phyloP scores from a whole-genome alignment of 78 protist species.

The Speleostelium caveatum region DNA sequence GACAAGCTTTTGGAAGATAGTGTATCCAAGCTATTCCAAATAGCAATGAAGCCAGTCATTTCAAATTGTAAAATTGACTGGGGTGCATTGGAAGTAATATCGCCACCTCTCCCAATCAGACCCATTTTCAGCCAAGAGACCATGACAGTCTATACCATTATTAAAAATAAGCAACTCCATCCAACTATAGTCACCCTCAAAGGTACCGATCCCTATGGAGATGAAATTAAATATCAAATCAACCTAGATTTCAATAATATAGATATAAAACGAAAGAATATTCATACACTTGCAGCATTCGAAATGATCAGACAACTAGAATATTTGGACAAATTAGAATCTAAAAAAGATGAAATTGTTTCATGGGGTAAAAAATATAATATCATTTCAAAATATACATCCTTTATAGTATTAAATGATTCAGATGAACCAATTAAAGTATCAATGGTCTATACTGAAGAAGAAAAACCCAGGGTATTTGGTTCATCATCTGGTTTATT shows the following conservation, averaged over 20 bases:
- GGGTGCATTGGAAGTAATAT: not conserved
- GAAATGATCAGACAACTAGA: slow-evolving; percentile 31
- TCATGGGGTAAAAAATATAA: slow-evolving; percentile 4
- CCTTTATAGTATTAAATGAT: slow-evolving; percentile 22
- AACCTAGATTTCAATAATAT: not conserved
- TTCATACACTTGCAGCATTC: slow-evolving; percentile 39
- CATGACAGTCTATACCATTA: slow-evolving; percentile 10
- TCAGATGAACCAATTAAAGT: not conserved
- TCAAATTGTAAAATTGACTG: slow-evolving; percentile 34
- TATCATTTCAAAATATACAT: slow-evolving; percentile 35
- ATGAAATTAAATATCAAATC: not conserved
- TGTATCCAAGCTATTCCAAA: slow-evolving; percentile 15
- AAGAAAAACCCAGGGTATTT: no score
- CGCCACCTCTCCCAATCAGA: slow-evolving; percentile 26
- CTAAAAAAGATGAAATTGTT: slow-evolving; percentile 4
- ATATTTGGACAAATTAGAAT: not conserved
- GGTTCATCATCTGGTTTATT: no score
- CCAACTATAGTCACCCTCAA: not conserved
- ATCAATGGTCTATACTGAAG: no score
- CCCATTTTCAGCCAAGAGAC: slow-evolving; percentile 27
- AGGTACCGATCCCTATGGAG: slow-evolving; percentile 39
- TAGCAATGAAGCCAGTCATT: slow-evolving; percentile 57
- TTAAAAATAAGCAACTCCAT: not conserved
- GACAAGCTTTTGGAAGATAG: slow-evolving; percentile 3
- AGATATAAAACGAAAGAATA: not conserved